Conservation (phyloP, 768 basidiomycete genomes). For the Serpula lacrymans region DNA sequence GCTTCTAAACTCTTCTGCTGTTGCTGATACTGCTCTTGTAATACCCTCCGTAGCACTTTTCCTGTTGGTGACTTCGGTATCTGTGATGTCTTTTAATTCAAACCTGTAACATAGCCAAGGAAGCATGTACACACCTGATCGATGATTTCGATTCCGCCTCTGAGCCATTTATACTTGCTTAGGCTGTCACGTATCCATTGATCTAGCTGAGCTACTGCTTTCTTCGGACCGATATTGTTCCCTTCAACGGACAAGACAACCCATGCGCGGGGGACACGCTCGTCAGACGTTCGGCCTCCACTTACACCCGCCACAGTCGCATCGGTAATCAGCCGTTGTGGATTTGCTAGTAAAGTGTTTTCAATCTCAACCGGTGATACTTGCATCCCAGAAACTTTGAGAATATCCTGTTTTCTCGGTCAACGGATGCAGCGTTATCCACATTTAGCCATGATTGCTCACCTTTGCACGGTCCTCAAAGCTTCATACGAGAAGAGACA, state of each 20-base stretch:
- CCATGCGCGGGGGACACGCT: slow-evolving; percentile 78
- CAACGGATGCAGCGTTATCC: slow-evolving; percentile 12
- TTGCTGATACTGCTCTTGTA: slow-evolving; percentile 58
- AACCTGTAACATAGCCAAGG: background rate
- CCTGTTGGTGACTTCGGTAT: slow-evolving; percentile 76
- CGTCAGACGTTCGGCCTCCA: slow-evolving; percentile 67
- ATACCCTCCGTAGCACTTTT: slow-evolving; percentile 58
- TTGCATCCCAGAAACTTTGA: slow-evolving; percentile 78
- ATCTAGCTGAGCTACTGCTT: slow-evolving; percentile 47
- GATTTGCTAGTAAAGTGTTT: slow-evolving; percentile 57
- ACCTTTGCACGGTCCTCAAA: slow-evolving; percentile 80
- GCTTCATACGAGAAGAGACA: too few species aligned
- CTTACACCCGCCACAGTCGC: slow-evolving; percentile 71
- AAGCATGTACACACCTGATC: slow-evolving; percentile 44
- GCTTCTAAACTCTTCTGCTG: slow-evolving; percentile 14
- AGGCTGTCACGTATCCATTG: slow-evolving; percentile 59
- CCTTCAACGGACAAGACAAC: slow-evolving; percentile 61
- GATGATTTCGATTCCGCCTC: slow-evolving; percentile 69
- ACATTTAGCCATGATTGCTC: slow-evolving; percentile 4
- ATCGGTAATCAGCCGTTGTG: slow-evolving; percentile 58
- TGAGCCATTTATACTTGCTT: slow-evolving; percentile 74
- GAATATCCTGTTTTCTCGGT: slow-evolving; percentile 52
- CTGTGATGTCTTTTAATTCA: slow-evolving; percentile 27
- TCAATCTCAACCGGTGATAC: slow-evolving; percentile 83
- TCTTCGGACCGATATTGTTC: slow-evolving; percentile 39